phyloP scores from a whole-genome alignment of 345 rosid species.

The Pugionium dolabratum region DNA sequence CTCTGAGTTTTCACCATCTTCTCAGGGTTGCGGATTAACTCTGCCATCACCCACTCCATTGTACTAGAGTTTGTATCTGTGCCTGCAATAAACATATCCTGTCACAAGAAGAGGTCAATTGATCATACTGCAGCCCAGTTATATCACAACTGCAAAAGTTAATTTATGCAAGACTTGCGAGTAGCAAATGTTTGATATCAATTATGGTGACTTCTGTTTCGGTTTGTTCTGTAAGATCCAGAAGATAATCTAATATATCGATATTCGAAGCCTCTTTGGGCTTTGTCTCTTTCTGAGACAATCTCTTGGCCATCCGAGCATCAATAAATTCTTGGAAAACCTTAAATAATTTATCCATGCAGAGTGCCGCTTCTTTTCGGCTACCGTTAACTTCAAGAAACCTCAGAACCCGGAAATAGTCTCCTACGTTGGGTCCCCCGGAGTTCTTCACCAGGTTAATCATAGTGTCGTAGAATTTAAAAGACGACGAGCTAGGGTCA shows the following conservation, averaged over 20 bases:
- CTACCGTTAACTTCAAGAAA: slow-evolving; percentile 50
- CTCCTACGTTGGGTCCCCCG: slow-evolving; percentile 51
- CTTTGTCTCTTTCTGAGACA: slow-evolving; percentile 5
- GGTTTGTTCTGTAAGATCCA: slow-evolving; percentile 35
- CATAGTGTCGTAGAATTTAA: slow-evolving; percentile 40
- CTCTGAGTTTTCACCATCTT: slow-evolving; percentile 31
- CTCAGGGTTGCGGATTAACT: slow-evolving; percentile 30
- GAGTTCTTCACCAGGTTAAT: slow-evolving; percentile 39
- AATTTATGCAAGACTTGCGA: slow-evolving; percentile 35
- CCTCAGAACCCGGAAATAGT: slow-evolving; percentile 46
- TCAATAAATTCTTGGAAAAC: slow-evolving; percentile 38
- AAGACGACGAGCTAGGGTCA: slow-evolving; percentile 26
- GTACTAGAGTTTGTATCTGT: slow-evolving; percentile 48
- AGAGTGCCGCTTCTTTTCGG: slow-evolving; percentile 24
- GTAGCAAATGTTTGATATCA: slow-evolving; percentile 38
- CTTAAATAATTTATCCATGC: slow-evolving; percentile 26
- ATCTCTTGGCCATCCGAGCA: slow-evolving; percentile 25
- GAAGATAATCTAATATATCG: slow-evolving; percentile 45
- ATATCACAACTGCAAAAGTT: not conserved
- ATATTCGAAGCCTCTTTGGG: slow-evolving; percentile 28
- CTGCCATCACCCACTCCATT: slow-evolving; percentile 44
- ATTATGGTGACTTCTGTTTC: slow-evolving; percentile 23
- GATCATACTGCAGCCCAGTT: not conserved
- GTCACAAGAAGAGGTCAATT: not conserved
- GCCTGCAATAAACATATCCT: slow-evolving; percentile 49